Conservation (phyloP, 2,329 filamentous ascomycete species). For the Cercospora sojina region DNA sequence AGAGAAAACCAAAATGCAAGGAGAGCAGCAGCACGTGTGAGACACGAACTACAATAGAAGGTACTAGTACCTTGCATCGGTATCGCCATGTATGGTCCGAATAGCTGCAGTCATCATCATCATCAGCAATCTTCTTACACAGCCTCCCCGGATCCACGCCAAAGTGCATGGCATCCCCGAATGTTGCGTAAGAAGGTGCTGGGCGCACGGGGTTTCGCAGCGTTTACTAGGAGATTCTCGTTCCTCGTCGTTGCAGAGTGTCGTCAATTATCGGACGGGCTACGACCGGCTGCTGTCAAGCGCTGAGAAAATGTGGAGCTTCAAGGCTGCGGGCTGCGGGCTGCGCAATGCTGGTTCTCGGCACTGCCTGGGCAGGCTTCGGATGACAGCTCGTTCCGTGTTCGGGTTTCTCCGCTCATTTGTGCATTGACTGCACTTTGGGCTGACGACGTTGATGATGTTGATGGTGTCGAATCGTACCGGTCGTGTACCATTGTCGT, state of each 20-base stretch:
- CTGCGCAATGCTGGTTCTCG: neutral
- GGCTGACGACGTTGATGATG: neutral
- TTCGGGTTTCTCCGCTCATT: neutral
- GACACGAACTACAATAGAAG: neutral
- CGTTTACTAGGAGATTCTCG: neutral
- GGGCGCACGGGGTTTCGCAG: neutral
- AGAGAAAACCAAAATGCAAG: neutral
- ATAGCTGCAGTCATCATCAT: neutral
- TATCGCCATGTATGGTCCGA: neutral
- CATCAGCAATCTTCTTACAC: neutral
- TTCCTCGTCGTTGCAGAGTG: neutral
- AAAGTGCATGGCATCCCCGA: neutral
- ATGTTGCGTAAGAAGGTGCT: neutral
- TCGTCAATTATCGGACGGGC: neutral
- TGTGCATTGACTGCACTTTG: neutral
- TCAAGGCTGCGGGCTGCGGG: neutral
- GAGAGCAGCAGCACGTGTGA: neutral
- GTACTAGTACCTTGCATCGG: neutral
- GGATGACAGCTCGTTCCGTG: neutral
- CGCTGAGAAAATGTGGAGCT: slow-evolving; percentile 4
- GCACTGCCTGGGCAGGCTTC: neutral
- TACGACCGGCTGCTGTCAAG: slow-evolving; percentile 3
- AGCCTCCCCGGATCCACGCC: neutral
- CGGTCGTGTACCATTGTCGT: neutral
- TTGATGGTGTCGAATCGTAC: neutral